Conservation (phyloP, 2,329 filamentous ascomycete species). For the Aaosphaeria pasadenensis region DNA sequence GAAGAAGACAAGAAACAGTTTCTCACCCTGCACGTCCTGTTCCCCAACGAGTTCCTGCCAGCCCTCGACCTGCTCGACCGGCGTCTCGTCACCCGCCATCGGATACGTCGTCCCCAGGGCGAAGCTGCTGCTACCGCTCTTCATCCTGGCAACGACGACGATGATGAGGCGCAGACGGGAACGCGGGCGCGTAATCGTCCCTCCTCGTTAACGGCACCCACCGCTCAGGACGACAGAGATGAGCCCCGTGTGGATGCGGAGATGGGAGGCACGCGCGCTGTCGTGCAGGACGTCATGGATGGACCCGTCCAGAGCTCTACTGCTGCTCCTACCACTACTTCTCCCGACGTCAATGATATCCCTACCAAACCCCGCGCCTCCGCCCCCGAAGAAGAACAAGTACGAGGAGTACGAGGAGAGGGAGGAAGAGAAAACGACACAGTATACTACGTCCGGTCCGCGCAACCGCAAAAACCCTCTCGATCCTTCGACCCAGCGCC, state of each 20-base stretch:
- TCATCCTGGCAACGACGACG: neutral
- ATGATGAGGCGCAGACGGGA: neutral
- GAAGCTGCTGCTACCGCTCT: neutral
- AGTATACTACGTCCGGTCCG: conserved; percentile 65
- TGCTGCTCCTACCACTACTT: neutral
- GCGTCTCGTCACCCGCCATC: conserved; percentile 60
- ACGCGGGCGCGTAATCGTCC: neutral
- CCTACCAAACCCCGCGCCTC: no score
- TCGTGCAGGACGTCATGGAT: neutral
- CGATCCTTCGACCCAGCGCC: conserved; percentile 8
- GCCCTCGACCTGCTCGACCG: conserved; percentile 87
- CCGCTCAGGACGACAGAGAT: neutral
- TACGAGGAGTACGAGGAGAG: neutral
- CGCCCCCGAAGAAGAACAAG: neutral
- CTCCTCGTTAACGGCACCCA: neutral
- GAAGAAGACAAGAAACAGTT: conserved; percentile 49
- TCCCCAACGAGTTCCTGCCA: conserved; percentile 75
- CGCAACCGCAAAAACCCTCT: conserved; percentile 42
- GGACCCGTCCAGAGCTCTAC: neutral
- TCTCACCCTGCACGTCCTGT: conserved; percentile 80
- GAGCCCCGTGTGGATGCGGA: neutral
- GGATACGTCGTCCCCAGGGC: conserved; percentile 6
- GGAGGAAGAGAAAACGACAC: conserved; percentile 1
- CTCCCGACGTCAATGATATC: no score
- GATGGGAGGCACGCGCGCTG: neutral